phyloP scores from a whole-genome alignment of 768 basidiomycete genomes.

The Trichaptum fuscoviolaceum region DNA sequence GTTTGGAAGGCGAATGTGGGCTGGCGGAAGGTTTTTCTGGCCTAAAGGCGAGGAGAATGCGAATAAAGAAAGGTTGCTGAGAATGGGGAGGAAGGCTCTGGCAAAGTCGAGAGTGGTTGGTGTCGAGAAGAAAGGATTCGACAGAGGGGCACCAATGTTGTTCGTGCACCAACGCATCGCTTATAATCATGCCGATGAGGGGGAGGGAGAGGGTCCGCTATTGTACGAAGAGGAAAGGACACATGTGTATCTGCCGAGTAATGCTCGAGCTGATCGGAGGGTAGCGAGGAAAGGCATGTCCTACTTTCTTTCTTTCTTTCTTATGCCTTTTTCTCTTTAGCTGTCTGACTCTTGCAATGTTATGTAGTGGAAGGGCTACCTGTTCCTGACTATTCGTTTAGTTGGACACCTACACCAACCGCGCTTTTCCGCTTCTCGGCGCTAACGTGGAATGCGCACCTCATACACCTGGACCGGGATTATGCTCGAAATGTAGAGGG shows the following conservation, averaged over 20 bases:
- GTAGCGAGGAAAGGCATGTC: slow-evolving; percentile 39
- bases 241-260: slow-evolving; percentile 56
- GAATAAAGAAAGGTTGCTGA: slow-evolving; percentile 38
- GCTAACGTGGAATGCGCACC: slow-evolving; percentile 80
- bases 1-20: slow-evolving; percentile 81
- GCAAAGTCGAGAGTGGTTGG: slow-evolving; percentile 44
- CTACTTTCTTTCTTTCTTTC: slow-evolving; percentile 3
- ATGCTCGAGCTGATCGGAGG: slow-evolving; percentile 25
- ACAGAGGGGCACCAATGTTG: slow-evolving; percentile 60
- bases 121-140: slow-evolving; percentile 63
- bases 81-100: slow-evolving; percentile 47
- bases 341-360: slow-evolving; percentile 2
- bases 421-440: slow-evolving; percentile 85
- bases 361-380: slow-evolving; percentile 48
- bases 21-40: slow-evolving; percentile 65
- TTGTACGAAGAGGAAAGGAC: slow-evolving; percentile 58
- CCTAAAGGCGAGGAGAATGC: background rate
- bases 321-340: background rate
- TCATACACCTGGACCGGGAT: slow-evolving; percentile 77
- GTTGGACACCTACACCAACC: slow-evolving; percentile 59
- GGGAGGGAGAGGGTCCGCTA: slow-evolving; percentile 36
- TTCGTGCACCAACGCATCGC: slow-evolving; percentile 66
- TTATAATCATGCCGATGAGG: slow-evolving; percentile 21
- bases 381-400: slow-evolving; percentile 53
- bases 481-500: slow-evolving; percentile 65